Evolutionary conservation across 2,329 filamentous ascomycete genomes (phyloP), one percentile per base, ranked within the genome.

Genomic region (Penicillium aurantiogriseum): DNA sequence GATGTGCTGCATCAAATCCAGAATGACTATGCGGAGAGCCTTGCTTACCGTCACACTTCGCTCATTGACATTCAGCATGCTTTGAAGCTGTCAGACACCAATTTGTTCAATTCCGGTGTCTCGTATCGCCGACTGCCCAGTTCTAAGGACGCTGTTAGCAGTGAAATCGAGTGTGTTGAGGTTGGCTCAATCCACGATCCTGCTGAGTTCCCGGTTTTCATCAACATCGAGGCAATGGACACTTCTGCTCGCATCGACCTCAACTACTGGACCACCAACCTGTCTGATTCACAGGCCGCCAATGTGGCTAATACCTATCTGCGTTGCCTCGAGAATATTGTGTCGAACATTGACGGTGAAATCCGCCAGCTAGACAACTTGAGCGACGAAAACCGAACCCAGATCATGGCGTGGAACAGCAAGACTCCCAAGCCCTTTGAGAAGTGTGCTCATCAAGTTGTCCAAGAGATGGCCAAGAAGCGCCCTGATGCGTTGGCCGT

Each of bases 191-290:
- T 77, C 33, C 71, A 81, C 55, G 79, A 81, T 53, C 79, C 79
- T 0, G 79, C 79, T 1, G 79, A 81, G 63, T 79, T 80, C 58
- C 74, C 76, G 2, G 70, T 81, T 0, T 80, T 76, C 17, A 66
- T 81, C 52, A 81, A 81, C 48, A 76, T 81, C 21, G 79, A 81
- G 57, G 74, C 78, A 2, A 72, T 74, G 6, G 77, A 80, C n/a
- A 67, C 68, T 4, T 62, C 69, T 27, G 73, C 73, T 10, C 64
- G 63, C 5, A 74, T 76, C 36, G 74, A 74, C 35, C 56, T 77
- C 13, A 76, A 74, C 58, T 79, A 78, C 54, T 78, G 75, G 76
- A 76, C 73, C 5, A 71, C 74, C 27, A 64, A 64, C 17, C 57
- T 79, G 15, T 78, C 75, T 0, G 70, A 74, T 51, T 62, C 63